Evolutionary conservation across 176 grass and related monocot genomes (phyloP).

Genomic region (Zoysia pacifica): DNA sequence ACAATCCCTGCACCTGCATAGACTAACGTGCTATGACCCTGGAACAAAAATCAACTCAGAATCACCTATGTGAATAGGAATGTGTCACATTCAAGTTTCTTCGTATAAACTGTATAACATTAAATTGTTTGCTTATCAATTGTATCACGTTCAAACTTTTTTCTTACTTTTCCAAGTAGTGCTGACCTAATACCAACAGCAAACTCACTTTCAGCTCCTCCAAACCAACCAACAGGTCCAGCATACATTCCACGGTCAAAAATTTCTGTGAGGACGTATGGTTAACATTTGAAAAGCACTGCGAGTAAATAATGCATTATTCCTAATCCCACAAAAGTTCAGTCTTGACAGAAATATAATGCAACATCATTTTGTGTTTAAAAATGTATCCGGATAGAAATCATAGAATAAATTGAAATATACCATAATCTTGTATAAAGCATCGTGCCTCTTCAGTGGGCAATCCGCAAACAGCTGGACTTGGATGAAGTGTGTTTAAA

Average conservation of each 20-base stretch:
- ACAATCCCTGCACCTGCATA: slow-evolving; percentile 93
- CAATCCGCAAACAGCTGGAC: slow-evolving; percentile 93
- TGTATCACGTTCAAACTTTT: background rate
- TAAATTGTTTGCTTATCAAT: background rate
- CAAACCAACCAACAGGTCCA: slow-evolving; percentile 94
- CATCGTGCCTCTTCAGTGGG: slow-evolving; percentile 68
- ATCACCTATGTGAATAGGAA: background rate
- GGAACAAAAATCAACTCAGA: slow-evolving; percentile 28
- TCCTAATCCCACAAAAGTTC: background rate
- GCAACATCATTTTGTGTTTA: background rate
- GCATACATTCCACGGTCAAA: slow-evolving; percentile 99
- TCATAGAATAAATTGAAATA: background rate
- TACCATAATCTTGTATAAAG: slow-evolving; percentile 88
- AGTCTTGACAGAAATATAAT: background rate
- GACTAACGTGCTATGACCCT: slow-evolving; percentile 76
- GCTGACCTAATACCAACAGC: slow-evolving; percentile 95
- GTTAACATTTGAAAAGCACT: background rate
- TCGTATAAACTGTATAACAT: too few species aligned
- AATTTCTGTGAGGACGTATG: slow-evolving; percentile 50
- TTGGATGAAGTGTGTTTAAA: slow-evolving; percentile 87
- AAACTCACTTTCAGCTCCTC: slow-evolving; percentile 94
- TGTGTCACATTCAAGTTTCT: background rate
- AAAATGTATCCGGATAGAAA: background rate
- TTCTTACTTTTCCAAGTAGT: slow-evolving; percentile 80
- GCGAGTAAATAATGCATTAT: background rate